These are phyloP conservation scores for Ceriops decandra DNA, from an alignment of 345 rosid genomes.

Conservation along the genomic window DNA sequence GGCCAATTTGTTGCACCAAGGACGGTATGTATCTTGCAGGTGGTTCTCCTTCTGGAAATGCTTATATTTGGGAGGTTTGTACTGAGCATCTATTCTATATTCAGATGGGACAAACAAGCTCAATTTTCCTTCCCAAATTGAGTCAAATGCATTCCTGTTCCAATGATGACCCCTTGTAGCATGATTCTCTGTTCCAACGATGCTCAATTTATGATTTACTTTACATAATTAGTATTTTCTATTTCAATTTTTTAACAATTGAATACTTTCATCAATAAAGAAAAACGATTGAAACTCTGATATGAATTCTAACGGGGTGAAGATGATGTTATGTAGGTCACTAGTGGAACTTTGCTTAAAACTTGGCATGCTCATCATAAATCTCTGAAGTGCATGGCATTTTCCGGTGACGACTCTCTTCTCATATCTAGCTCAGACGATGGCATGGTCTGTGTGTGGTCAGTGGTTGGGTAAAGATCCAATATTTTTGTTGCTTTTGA, in stretches of 20 bases:
- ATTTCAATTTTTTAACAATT: too few species aligned
- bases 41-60: conserved; percentile 48
- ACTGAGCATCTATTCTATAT: not conserved
- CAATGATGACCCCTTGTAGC: not conserved
- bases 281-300: not conserved
- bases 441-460: conserved; percentile 45
- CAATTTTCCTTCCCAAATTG: too few species aligned
- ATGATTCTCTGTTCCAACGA: not conserved
- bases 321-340: conserved; percentile 29
- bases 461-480: conserved; percentile 41
- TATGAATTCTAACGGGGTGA: conserved; percentile 6
- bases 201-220: not conserved
- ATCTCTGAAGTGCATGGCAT: conserved; percentile 41
- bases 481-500: not conserved
- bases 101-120: not conserved
- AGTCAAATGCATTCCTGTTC: not conserved
- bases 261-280: too few species aligned
- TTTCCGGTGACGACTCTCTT: conserved; percentile 41
- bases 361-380: conserved; percentile 46
- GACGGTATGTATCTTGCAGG: conserved; percentile 50
- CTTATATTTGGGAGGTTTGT: conserved; percentile 52
- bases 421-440: conserved; percentile 50
- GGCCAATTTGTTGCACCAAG: conserved; percentile 42
- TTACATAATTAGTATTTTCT: too few species aligned
- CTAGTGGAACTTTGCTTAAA: conserved; percentile 41